Evolutionary conservation across 2,329 filamentous ascomycete species (phyloP).

Genomic region (Cladobotryum protrusum): DNA sequence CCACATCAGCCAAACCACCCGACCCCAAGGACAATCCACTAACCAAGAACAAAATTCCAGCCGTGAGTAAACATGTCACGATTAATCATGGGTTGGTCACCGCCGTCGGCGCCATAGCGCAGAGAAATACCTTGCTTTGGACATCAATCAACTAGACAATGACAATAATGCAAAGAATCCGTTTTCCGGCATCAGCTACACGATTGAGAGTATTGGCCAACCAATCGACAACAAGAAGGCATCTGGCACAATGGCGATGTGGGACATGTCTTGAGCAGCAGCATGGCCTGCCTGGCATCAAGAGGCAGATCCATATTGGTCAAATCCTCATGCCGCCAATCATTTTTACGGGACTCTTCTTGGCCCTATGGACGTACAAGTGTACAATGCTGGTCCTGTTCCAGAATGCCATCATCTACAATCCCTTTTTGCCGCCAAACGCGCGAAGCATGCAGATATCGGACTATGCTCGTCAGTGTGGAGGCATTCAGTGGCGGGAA

Average conservation of each 20-base stretch:
- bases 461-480: constrained; percentile 55
- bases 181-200: background rate
- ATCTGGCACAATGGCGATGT: background rate
- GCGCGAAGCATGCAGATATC: constrained; percentile 60
- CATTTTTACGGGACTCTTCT: constrained; percentile 59
- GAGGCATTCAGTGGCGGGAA: constrained; percentile 61
- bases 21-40: background rate
- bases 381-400: constrained; percentile 70
- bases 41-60: constrained; percentile 15
- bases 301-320: constrained; percentile 24
- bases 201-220: constrained; percentile 1
- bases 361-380: constrained; percentile 60
- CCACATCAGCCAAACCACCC: background rate
- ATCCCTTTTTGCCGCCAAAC: constrained; percentile 68
- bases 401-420: constrained; percentile 79
- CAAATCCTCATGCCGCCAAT: constrained; percentile 56
- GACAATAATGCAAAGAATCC: background rate
- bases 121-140: too few species aligned
- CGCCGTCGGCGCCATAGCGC: background rate
- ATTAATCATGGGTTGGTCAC: background rate
- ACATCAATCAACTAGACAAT: background rate
- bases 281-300: constrained; percentile 4
- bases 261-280: background rate
- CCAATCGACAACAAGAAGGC: background rate
- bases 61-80: constrained; percentile 26